Conservation (phyloP, 225 moss, liverwort and hornwort genomes). For the Antitrichia curtipendula region DNA sequence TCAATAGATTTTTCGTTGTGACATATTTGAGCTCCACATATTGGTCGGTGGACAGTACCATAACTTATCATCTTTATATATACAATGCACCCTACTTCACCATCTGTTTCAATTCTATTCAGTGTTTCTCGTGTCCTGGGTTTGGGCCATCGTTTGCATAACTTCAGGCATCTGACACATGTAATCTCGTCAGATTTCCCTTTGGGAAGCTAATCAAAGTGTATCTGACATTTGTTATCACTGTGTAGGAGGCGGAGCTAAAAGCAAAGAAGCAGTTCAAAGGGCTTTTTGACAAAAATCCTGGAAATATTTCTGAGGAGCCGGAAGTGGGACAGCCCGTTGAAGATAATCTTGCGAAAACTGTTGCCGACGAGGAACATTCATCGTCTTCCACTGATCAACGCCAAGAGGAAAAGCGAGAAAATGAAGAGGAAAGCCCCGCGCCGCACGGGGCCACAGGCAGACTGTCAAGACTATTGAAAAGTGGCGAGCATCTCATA, state of each 20-base stretch:
- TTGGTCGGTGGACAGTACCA: not conserved
- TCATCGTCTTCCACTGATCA: not conserved
- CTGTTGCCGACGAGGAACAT: not conserved
- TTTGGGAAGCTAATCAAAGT: not conserved
- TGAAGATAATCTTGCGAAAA: not conserved
- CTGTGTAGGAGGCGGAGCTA: slow-evolving; percentile 60
- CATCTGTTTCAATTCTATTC: not conserved
- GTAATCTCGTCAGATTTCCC: not conserved
- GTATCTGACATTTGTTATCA: not conserved
- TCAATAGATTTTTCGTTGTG: not conserved
- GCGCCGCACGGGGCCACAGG: slow-evolving; percentile 1
- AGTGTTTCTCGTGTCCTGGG: not conserved
- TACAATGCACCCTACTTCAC: not conserved
- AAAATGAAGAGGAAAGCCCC: not conserved
- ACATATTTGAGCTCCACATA: not conserved
- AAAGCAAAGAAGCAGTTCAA: slow-evolving; percentile 92
- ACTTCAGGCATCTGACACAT: not conserved
- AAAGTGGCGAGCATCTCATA: slow-evolving; percentile 28
- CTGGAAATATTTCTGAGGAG: slow-evolving; percentile 68
- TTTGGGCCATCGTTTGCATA: not conserved
- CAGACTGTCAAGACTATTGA: slow-evolving; percentile 15
- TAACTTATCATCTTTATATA: not conserved
- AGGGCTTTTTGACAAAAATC: slow-evolving; percentile 85
- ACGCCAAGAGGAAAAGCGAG: not conserved
- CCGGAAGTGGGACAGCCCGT: slow-evolving; percentile 3